Percentiles rank a stretch among this genome's conserved stretches.
Evolutionary conservation across 2,329 filamentous ascomycete species (phyloP).

Genomic region (Leptographium procerum): DNA sequence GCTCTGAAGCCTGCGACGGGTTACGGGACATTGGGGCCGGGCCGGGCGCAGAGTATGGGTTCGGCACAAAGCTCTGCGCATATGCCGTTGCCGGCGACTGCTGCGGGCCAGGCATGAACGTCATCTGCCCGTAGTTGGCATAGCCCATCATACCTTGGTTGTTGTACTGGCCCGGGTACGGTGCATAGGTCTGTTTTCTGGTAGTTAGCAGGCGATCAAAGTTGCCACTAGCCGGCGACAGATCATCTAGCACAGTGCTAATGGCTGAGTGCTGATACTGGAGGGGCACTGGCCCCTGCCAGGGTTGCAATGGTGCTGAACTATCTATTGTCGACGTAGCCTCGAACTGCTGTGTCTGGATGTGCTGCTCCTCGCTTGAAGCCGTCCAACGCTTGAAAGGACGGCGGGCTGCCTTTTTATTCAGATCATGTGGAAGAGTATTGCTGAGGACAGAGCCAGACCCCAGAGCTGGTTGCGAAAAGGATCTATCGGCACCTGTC

Average conservation of each 20-base stretch:
- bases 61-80: slow-evolving; percentile 33
- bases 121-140: slow-evolving; percentile 23
- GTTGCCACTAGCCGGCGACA: slow-evolving; percentile 57
- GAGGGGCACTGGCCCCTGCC: slow-evolving; percentile 11
- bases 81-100: slow-evolving; percentile 38
- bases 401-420: slow-evolving; percentile 19
- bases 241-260: slow-evolving; percentile 31
- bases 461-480: slow-evolving; percentile 27
- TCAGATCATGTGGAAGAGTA: background rate
- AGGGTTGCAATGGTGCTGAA: background rate
- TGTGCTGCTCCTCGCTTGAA: slow-evolving; percentile 13
- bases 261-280: background rate
- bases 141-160: slow-evolving; percentile 25
- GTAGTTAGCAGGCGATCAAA: slow-evolving; percentile 66
- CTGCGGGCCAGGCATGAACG: slow-evolving; percentile 25
- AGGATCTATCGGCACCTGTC: slow-evolving; percentile 33
- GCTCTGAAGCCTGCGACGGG: slow-evolving; percentile 66
- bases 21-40: slow-evolving; percentile 72
- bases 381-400: slow-evolving; percentile 33
- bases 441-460: slow-evolving; percentile 19
- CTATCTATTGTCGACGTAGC: background rate
- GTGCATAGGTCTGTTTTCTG: slow-evolving; percentile 49
- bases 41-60: slow-evolving; percentile 23
- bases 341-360: background rate
- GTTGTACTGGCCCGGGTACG: slow-evolving; percentile 37